phyloP scores from a whole-genome alignment of 257 asterid genomes.

The Solanum microdontum region DNA sequence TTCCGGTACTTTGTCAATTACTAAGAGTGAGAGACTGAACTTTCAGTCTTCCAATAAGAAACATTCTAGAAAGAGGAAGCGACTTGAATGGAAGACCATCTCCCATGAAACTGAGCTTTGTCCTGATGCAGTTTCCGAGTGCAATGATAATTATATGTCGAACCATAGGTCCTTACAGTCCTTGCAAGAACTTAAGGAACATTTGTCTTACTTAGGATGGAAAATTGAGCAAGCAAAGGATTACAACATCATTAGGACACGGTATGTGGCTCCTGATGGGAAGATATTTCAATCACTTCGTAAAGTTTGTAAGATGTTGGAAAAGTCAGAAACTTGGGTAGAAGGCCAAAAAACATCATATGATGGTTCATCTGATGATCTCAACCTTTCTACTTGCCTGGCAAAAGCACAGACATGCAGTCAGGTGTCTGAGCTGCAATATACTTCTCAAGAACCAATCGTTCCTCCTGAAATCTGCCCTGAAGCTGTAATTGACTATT shows the following conservation, averaged over 20 bases:
- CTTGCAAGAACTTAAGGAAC: slow-evolving; percentile 19
- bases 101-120: slow-evolving; percentile 23
- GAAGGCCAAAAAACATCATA: neutral
- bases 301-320: slow-evolving; percentile 18
- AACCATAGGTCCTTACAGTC: neutral
- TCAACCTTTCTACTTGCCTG: neutral
- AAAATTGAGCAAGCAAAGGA: slow-evolving; percentile 20
- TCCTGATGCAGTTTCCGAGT: slow-evolving; percentile 31
- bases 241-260: neutral
- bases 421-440: slow-evolving; percentile 9
- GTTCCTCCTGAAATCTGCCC: slow-evolving; percentile 41
- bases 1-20: neutral
- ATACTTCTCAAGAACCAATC: neutral
- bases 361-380: slow-evolving; percentile 13
- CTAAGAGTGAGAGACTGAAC: neutral
- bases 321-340: slow-evolving; percentile 5
- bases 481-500: slow-evolving; percentile 38
- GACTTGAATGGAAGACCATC: slow-evolving; percentile 25
- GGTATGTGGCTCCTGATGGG: slow-evolving; percentile 35
- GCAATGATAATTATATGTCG: neutral
- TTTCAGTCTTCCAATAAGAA: neutral
- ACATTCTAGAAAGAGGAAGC: neutral
- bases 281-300: slow-evolving; percentile 17
- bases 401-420: slow-evolving; percentile 17
- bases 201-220: slow-evolving; percentile 50